Evolutionary conservation across 2,329 filamentous ascomycete species (phyloP).

Genomic region (Coleophoma cylindrospora): DNA sequence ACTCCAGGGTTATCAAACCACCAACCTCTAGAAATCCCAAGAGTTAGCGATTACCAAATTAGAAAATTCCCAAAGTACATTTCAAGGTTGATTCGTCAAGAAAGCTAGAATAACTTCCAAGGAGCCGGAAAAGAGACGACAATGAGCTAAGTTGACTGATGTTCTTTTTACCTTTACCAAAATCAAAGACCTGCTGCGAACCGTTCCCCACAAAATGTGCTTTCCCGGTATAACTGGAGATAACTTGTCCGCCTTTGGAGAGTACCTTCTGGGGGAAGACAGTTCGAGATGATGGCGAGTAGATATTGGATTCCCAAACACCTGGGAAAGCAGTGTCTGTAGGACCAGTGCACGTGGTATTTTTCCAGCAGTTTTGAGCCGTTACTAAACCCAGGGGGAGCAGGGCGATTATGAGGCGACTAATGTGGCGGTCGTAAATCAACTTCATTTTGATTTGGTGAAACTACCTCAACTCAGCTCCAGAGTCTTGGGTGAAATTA

Average conservation of each 20-base stretch:
- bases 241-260: conserved; percentile 24
- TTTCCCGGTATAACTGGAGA: conserved; percentile 10
- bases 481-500: too few species aligned
- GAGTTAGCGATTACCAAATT: too few species aligned
- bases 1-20: conserved; percentile 44
- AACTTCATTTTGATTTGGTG: too few species aligned
- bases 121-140: too few species aligned
- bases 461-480: too few species aligned
- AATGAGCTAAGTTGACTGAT: too few species aligned
- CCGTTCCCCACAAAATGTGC: conserved; percentile 30
- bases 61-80: too few species aligned
- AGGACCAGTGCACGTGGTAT: conserved; percentile 45
- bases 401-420: too few species aligned
- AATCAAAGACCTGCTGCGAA: conserved; percentile 49
- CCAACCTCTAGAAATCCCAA: conserved; percentile 39
- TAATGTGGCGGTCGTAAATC: too few species aligned
- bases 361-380: conserved; percentile 40
- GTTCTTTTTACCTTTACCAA: conserved; percentile 40
- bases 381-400: too few species aligned
- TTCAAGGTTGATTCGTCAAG: too few species aligned
- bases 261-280: conserved; percentile 40
- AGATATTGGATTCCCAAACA: conserved; percentile 50
- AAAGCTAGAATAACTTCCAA: too few species aligned
- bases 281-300: conserved; percentile 43
- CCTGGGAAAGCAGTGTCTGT: conserved; percentile 44